These are phyloP conservation scores for Melampsora occidentalis DNA, from an alignment of 1,284 basidiomycete genomes.

Conservation along the genomic window DNA sequence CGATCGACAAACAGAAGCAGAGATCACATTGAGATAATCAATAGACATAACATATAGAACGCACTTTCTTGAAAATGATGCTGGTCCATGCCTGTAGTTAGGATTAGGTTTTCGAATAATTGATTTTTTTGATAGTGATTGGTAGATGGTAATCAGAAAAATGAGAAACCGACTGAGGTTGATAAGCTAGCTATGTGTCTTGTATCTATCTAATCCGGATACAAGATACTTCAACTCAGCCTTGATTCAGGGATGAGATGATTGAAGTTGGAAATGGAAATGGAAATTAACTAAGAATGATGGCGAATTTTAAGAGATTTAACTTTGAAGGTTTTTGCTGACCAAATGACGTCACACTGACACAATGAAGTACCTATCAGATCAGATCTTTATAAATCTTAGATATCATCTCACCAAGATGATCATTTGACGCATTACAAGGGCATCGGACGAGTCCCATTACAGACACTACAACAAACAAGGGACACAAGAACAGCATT, in stretches of 20 bases:
- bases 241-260: not conserved
- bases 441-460: too few species aligned
- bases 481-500: too few species aligned
- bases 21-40: not conserved
- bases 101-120: not conserved
- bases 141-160: not conserved
- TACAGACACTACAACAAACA: too few species aligned
- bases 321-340: too few species aligned
- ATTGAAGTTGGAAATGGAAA: too few species aligned
- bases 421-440: too few species aligned
- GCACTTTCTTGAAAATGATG: conserved; percentile 42
- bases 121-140: not conserved
- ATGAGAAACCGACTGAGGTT: not conserved
- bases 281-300: too few species aligned
- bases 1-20: not conserved
- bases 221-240: not conserved
- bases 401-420: too few species aligned
- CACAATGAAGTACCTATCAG: too few species aligned
- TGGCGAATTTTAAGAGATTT: too few species aligned
- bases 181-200: not conserved
- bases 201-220: conserved; percentile 2
- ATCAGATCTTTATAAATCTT: too few species aligned
- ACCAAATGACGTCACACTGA: too few species aligned
- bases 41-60: not conserved
- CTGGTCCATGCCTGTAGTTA: not conserved